Evolutionary conservation across 768 basidiomycete genomes (phyloP).

Genomic region (Mycena capillaripes): DNA sequence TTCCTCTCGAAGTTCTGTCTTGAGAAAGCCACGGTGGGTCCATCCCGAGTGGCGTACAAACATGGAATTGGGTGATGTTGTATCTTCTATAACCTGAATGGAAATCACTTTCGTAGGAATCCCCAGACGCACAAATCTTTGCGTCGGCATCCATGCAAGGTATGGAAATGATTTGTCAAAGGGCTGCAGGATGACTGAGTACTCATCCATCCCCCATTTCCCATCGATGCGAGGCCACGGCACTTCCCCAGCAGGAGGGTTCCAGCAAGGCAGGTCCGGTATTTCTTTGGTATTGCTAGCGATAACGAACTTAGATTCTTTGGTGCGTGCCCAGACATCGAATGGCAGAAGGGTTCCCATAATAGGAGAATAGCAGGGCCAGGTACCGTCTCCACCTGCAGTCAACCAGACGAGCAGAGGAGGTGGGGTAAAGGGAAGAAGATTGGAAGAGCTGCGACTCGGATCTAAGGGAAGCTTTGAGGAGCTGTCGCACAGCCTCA

Average conservation of each 20-base stretch:
- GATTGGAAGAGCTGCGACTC: too few relatives aligned
- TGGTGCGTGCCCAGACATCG: not conserved
- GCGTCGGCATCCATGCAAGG: conserved; percentile 4
- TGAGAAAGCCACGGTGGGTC: not conserved
- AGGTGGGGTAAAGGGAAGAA: not conserved
- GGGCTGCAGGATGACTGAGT: conserved; percentile 1
- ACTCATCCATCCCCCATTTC: not conserved
- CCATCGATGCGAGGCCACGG: not conserved
- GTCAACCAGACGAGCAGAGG: conserved; percentile 18
- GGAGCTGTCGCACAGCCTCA: too few relatives aligned
- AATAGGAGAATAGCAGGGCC: not conserved
- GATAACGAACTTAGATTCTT: not conserved
- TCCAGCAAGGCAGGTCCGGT: not conserved
- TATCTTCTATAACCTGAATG: not conserved
- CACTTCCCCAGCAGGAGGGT: not conserved
- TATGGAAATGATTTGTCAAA: not conserved
- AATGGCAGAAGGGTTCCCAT: not conserved
- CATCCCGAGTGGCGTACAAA: conserved; percentile 3
- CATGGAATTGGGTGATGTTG: not conserved
- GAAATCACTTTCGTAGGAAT: not conserved
- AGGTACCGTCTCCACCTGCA: not conserved
- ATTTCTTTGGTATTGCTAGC: conserved; percentile 11
- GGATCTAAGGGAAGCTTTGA: too few relatives aligned
- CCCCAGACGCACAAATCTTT: not conserved
- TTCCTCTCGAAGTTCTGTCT: not conserved